Conservation (phyloP, 345 rosid species). For the Dipteronia dyeriana region DNA sequence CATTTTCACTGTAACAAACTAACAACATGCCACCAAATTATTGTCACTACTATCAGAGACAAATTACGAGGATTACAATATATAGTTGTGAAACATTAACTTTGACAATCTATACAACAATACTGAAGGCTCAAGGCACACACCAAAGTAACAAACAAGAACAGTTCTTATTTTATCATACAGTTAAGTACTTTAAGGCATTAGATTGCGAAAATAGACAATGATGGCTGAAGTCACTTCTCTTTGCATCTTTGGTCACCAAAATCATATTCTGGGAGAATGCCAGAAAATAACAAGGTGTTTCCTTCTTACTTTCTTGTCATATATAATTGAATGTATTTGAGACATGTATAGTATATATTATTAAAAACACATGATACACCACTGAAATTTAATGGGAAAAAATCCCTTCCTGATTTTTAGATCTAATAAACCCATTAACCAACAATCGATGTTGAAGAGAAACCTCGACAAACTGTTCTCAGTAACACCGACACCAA, state of each 20-base stretch:
- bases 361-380: background rate
- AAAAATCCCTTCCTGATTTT: background rate
- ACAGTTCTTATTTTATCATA: background rate
- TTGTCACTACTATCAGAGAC: background rate
- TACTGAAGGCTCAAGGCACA: background rate
- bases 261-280: background rate
- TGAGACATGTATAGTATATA: background rate
- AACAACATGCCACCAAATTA: too few species aligned
- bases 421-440: background rate
- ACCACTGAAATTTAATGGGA: background rate
- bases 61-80: background rate
- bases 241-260: background rate
- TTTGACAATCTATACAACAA: background rate
- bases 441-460: background rate
- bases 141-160: background rate
- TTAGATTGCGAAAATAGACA: background rate
- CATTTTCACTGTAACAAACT: too few species aligned
- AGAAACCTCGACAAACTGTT: slow-evolving; percentile 10
- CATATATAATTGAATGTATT: background rate
- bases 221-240: background rate
- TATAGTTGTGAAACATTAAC: background rate
- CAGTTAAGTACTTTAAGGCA: background rate
- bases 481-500: background rate
- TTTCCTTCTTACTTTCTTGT: background rate
- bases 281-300: background rate